phyloP scores from a whole-genome alignment of 768 basidiomycete species.

The Rhodotorula taiwanensis region DNA sequence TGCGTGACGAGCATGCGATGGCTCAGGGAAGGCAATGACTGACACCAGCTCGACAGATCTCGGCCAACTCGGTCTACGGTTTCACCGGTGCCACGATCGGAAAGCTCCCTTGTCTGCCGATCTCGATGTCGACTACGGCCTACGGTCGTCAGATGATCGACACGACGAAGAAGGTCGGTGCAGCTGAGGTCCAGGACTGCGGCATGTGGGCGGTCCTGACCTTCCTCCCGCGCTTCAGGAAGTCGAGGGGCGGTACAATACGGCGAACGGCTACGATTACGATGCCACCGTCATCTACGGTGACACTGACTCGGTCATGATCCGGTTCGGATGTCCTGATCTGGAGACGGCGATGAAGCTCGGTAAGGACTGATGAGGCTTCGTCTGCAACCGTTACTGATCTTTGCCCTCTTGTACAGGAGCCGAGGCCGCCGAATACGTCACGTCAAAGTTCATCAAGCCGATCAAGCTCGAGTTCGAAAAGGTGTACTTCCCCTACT shows the following conservation, averaged over 20 bases:
- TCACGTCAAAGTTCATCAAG: constrained; percentile 81
- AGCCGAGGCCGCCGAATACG: constrained; percentile 82
- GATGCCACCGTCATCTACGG: constrained; percentile 95
- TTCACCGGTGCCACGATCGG: constrained; percentile 97
- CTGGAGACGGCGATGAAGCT: constrained; percentile 79
- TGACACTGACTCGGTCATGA: constrained; percentile 99
- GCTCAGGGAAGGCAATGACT: neutral
- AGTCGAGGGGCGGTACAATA: constrained; percentile 79
- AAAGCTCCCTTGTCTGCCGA: constrained; percentile 88
- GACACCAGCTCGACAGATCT: constrained; percentile 56
- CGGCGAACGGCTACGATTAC: constrained; percentile 74
- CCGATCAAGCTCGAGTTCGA: constrained; percentile 99
- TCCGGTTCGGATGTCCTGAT: constrained; percentile 86
- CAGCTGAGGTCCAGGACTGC: constrained; percentile 8
- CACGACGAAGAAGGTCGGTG: constrained; percentile 70
- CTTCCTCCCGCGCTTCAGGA: constrained; percentile 50
- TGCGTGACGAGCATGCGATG: constrained; percentile 42
- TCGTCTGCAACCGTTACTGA: neutral
- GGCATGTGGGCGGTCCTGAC: neutral
- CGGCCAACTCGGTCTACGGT: constrained; percentile 97
- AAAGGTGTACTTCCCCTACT: constrained; percentile 96
- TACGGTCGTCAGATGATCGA: constrained; percentile 99
- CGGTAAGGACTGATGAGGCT: constrained; percentile 52
- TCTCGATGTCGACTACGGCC: constrained; percentile 89
- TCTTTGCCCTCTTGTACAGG: constrained; percentile 50